A percentile compares a stretch with the other conserved stretches of the same genome.
These are phyloP conservation scores for Gossypium thurberi DNA, from an alignment of 345 rosid genomes.

Conservation along the genomic window DNA sequence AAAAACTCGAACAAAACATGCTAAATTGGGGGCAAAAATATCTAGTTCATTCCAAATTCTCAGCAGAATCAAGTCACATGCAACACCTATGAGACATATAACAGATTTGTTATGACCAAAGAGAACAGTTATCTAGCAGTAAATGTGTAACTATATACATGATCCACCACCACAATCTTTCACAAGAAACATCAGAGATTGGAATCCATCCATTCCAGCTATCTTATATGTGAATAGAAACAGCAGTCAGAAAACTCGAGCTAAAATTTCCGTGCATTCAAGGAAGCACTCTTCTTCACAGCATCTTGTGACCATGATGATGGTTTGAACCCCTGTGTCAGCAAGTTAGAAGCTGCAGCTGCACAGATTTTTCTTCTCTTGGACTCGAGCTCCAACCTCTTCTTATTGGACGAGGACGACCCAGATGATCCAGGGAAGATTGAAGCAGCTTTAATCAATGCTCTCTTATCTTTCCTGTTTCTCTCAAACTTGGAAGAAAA, in stretches of 20 bases:
- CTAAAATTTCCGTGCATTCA: constrained; percentile 29
- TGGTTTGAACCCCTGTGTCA: constrained; percentile 60
- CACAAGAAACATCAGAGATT: background rate
- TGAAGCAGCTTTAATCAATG: constrained; percentile 57
- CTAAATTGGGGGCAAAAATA: background rate
- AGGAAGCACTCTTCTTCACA: constrained; percentile 24
- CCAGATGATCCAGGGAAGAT: constrained; percentile 54
- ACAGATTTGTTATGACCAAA: background rate
- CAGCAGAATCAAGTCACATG: background rate
- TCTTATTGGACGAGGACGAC: constrained; percentile 36
- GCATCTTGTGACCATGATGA: constrained; percentile 49
- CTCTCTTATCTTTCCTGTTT: constrained; percentile 73
- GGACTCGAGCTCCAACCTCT: constrained; percentile 56
- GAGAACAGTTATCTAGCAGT: background rate
- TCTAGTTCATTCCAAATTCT: background rate
- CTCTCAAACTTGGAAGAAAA: constrained; percentile 67
- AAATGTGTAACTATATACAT: background rate
- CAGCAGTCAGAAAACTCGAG: background rate
- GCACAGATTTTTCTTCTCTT: constrained; percentile 79
- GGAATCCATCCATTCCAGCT: background rate
- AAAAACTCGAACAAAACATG: too few relatives aligned
- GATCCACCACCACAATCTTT: background rate
- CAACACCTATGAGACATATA: background rate
- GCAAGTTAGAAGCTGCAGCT: constrained; percentile 49
- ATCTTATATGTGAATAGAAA: background rate